phyloP scores from a whole-genome alignment of 192 early-diverging fungal species.

The Backusella liffmaniae region DNA sequence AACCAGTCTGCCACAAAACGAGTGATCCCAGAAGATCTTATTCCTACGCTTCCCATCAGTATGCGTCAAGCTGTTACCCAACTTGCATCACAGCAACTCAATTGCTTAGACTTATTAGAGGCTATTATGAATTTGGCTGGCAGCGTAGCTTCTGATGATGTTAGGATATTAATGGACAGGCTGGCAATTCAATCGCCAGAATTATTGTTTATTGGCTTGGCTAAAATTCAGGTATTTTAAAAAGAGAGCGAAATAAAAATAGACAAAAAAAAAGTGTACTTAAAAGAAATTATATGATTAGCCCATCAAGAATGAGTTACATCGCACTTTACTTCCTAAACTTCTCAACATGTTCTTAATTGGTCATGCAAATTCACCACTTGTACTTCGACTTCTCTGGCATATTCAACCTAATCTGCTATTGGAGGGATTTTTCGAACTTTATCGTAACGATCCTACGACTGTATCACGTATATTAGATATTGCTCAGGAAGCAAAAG shows the following conservation, averaged over 20 bases:
- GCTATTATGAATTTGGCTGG: slow-evolving; percentile 55
- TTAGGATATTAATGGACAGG: slow-evolving; percentile 59
- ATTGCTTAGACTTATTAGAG: slow-evolving; percentile 74
- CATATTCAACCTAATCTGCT: slow-evolving; percentile 21
- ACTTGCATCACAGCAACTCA: slow-evolving; percentile 56
- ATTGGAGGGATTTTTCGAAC: slow-evolving; percentile 27
- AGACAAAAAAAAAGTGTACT: background rate
- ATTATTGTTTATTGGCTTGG: slow-evolving; percentile 72
- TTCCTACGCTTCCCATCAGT: slow-evolving; percentile 39
- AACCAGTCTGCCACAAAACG: slow-evolving; percentile 41
- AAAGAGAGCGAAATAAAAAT: background rate
- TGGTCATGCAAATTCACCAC: slow-evolving; percentile 33
- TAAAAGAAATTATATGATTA: background rate
- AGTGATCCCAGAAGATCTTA: slow-evolving; percentile 52
- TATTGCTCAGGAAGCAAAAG: slow-evolving; percentile 35
- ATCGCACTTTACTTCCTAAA: slow-evolving; percentile 20
- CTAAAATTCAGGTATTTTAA: slow-evolving; percentile 54
- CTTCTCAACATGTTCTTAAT: slow-evolving; percentile 33
- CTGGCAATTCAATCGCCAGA: slow-evolving; percentile 67
- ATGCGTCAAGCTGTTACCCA: slow-evolving; percentile 45
- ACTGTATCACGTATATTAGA: slow-evolving; percentile 36
- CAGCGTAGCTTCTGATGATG: slow-evolving; percentile 50
- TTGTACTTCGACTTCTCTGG: slow-evolving; percentile 76
- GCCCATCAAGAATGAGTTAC: slow-evolving; percentile 17
- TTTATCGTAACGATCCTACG: slow-evolving; percentile 29